A percentile compares a stretch with the other conserved stretches of the same genome.
phyloP scores from a whole-genome alignment of 1,284 basidiomycete genomes.

The Sanghuangporus weigelae region DNA sequence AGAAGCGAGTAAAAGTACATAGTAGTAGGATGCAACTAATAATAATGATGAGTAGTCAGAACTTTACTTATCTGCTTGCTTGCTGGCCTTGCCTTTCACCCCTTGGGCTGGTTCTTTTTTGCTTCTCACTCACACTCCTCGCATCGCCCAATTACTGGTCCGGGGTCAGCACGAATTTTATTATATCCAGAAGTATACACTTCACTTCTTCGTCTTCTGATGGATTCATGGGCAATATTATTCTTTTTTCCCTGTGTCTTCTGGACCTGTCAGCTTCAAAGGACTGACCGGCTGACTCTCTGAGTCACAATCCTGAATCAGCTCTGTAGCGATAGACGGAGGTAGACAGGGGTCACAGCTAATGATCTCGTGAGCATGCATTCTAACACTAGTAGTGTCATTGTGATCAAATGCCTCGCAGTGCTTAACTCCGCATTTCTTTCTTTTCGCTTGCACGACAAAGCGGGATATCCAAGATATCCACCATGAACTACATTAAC shows the following conservation, averaged over 20 bases:
- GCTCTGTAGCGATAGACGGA: neutral
- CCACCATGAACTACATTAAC: too few species aligned
- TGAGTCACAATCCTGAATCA: neutral
- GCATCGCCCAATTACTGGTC: neutral
- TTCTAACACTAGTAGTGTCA: too few species aligned
- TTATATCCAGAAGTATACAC: neutral
- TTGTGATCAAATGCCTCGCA: too few species aligned
- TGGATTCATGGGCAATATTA: neutral
- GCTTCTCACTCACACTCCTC: neutral
- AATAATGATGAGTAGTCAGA: neutral
- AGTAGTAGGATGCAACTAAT: neutral
- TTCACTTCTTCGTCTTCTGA: neutral
- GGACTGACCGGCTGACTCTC: neutral
- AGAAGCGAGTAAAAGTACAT: neutral
- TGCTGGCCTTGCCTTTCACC: neutral
- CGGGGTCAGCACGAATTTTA: neutral
- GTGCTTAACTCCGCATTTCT: too few species aligned
- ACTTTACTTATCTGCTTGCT: neutral
- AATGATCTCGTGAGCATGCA: too few species aligned
- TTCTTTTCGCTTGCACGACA: too few species aligned
- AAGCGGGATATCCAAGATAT: too few species aligned
- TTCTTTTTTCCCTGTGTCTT: neutral
- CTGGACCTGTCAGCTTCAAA: neutral
- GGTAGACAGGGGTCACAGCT: too few species aligned
- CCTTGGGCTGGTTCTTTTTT: neutral